These are phyloP conservation scores for Rutstroemia sp. DNA, from an alignment of 2,329 filamentous ascomycete genomes.

Conservation along the genomic window DNA sequence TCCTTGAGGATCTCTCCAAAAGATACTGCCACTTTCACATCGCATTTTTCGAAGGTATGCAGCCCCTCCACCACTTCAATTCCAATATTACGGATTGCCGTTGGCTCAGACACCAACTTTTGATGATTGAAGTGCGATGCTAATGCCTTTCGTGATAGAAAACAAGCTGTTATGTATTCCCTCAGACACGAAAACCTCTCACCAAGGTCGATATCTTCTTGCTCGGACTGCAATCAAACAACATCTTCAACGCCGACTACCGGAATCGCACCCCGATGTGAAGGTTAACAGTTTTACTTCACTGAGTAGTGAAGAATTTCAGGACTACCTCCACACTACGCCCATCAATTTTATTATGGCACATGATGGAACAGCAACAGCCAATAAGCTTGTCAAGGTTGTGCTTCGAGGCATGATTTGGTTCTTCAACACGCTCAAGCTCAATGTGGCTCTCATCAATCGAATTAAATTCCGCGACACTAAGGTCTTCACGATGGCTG, in stretches of 20 bases:
- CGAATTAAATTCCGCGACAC: conserved; percentile 51
- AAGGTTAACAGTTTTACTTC: conserved; percentile 37
- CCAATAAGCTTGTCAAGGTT: conserved; percentile 16
- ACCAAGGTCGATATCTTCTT: conserved; percentile 43
- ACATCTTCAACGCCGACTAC: conserved; percentile 38
- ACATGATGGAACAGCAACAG: conserved; percentile 46
- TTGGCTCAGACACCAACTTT: too few relatives aligned
- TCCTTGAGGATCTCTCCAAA: conserved; percentile 51
- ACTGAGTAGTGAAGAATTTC: conserved; percentile 42
- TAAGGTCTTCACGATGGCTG: conserved; percentile 41
- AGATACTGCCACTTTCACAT: conserved; percentile 66
- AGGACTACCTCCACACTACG: conserved; percentile 43
- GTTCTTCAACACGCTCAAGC: conserved; percentile 46
- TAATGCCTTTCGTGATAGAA: conserved; percentile 20
- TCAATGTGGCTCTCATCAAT: conserved; percentile 57
- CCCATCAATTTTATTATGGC: conserved; percentile 62
- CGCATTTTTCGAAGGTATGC: conserved; percentile 49
- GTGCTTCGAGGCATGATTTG: conserved; percentile 41
- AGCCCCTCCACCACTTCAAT: not conserved
- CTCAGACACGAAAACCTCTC: conserved; percentile 25
- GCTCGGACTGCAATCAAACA: conserved; percentile 56
- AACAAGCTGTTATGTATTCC: conserved; percentile 51
- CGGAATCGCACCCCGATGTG: conserved; percentile 19
- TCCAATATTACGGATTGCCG: too few relatives aligned
- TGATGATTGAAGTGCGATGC: not conserved